These are phyloP conservation scores for Fusarium oligoseptatum DNA, from an alignment of 2,329 filamentous ascomycete species.

Conservation along the genomic window DNA sequence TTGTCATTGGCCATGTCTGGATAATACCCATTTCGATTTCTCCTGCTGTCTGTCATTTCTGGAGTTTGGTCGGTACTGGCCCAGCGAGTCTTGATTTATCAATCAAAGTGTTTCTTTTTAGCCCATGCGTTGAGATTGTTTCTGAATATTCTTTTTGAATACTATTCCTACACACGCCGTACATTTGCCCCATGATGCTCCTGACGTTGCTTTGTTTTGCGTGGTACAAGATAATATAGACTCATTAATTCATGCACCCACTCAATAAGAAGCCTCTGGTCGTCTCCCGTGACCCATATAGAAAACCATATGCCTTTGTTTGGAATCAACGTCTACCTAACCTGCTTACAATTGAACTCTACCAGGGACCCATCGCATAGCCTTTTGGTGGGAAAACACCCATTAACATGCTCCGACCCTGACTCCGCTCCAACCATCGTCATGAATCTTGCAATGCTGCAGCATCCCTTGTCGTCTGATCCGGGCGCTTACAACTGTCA, in stretches of 20 bases:
- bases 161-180: constrained; percentile 4
- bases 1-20: constrained; percentile 33
- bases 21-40: constrained; percentile 46
- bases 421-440: constrained; percentile 48
- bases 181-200: neutral
- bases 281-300: constrained; percentile 1
- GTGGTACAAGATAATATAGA: constrained; percentile 11
- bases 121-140: constrained; percentile 11
- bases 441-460: constrained; percentile 46
- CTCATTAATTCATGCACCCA: constrained; percentile 4
- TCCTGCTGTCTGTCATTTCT: constrained; percentile 16
- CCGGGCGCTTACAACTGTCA: constrained; percentile 24
- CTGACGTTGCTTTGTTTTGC: neutral
- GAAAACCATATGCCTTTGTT: constrained; percentile 39
- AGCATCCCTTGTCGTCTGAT: constrained; percentile 32
- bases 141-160: constrained; percentile 13
- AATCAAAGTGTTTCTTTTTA: constrained; percentile 17
- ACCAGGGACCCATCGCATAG: constrained; percentile 47
- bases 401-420: constrained; percentile 51
- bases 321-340: constrained; percentile 48
- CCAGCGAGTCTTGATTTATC: constrained; percentile 33
- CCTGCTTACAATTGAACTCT: constrained; percentile 48
- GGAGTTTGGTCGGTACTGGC: constrained; percentile 33
- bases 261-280: neutral
- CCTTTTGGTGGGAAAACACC: constrained; percentile 51